Percentiles rank a stretch among this genome's conserved stretches.
These are phyloP conservation scores for Tubosaeta sp. DNA, from an alignment of 768 basidiomycete species.

Conservation along the genomic window DNA sequence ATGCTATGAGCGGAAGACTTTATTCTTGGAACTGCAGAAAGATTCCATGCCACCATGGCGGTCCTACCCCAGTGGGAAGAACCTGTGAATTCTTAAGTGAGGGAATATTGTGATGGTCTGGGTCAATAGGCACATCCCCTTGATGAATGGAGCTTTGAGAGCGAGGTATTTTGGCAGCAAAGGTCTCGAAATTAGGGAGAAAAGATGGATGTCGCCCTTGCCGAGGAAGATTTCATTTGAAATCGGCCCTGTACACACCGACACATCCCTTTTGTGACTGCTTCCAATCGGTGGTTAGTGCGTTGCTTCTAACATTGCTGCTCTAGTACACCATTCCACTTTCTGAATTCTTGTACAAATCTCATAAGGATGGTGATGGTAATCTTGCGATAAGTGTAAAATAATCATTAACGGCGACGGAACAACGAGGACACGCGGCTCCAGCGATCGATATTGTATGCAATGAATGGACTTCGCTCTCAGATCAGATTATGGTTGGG, in stretches of 20 bases:
- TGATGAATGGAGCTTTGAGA: constrained; percentile 50
- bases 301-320: too few relatives aligned
- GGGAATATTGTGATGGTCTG: constrained; percentile 41
- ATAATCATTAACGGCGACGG: too few relatives aligned
- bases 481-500: too few relatives aligned
- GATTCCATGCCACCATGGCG: constrained; percentile 11
- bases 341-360: too few relatives aligned
- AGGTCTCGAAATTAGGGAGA: constrained; percentile 32
- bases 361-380: too few relatives aligned
- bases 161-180: constrained; percentile 36
- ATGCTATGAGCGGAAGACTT: constrained; percentile 11
- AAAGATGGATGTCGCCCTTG: constrained; percentile 30
- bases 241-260: constrained; percentile 12
- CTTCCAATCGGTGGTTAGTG: too few relatives aligned
- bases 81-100: constrained; percentile 38
- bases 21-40: constrained; percentile 1
- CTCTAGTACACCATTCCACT: too few relatives aligned
- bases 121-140: constrained; percentile 50
- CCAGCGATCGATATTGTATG: too few relatives aligned
- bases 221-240: constrained; percentile 14
- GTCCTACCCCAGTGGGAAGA: constrained; percentile 37
- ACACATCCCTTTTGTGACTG: constrained; percentile 9
- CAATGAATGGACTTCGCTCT: too few relatives aligned
- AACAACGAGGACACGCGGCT: too few relatives aligned
- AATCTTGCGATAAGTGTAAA: too few relatives aligned